Evolutionary conservation across 257 asterid genomes (phyloP), one percentile per base, ranked within the genome.

Genomic region (Solanum bulbocastanum): DNA sequence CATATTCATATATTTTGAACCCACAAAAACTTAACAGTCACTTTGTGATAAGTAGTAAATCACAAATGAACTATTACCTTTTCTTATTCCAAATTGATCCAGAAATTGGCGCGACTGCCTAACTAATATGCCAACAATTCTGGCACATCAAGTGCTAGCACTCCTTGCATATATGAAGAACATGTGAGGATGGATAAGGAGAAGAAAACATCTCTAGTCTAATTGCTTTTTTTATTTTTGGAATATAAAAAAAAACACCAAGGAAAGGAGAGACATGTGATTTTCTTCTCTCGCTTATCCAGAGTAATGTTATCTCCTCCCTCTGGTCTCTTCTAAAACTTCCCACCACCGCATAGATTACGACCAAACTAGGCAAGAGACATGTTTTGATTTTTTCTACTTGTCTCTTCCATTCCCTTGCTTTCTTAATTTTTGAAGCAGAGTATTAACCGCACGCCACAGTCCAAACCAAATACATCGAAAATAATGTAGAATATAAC

Each of bases 131-230:
- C 99, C 90, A 97, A 87, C 88, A 97, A 90, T 89, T 94, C 98
- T 25, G 98, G 94, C 76, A 94, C 95, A 93, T 95, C 99, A 84
- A 95, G 91, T 79, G 99, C 98, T 27, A 96, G 98, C 78, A 96
- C 96, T 87, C 93, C 98, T 99, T 95, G 91, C 58, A 88, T 83
- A 25, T 32, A 73, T 25, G 20, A 88, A 69, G 83, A 71, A 69
- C 72, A 79, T 44, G 66, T 16, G 27, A 5, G 40, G 25, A 79
- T 44, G 16, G 66, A 44, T 15, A 44, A 27, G 66, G 65, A 30
- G 85, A 76, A 36, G 81, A 72, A 35, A 72, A 73, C 9, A 36
- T 35, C 27, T 33, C 79, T 33, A 73, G 27, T 73, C 27, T 20
- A 73, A 35, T 73, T 35, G 44, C 27, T 69, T 69, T 39, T 15